Evolutionary conservation across 768 basidiomycete genomes (phyloP).

Genomic region (Coprinopsis sp.): DNA sequence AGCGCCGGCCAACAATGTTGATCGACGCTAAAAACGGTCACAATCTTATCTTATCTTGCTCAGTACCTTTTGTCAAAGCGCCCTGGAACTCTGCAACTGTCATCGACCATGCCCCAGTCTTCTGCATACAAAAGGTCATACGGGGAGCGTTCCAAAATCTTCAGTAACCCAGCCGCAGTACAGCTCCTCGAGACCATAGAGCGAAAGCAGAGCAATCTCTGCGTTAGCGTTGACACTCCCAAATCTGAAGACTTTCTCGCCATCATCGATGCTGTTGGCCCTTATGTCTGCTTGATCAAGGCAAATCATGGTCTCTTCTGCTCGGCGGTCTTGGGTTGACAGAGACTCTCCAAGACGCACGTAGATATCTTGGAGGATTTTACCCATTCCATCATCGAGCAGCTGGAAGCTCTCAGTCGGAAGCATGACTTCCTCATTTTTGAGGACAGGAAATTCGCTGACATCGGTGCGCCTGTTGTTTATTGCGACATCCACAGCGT

Average conservation of each 20-base stretch:
- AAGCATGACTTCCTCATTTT: constrained; percentile 95
- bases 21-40: no score
- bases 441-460: constrained; percentile 98
- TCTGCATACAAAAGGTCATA: constrained; percentile 49
- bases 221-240: constrained; percentile 94
- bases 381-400: constrained; percentile 61
- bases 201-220: constrained; percentile 86
- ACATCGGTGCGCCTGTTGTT: no score
- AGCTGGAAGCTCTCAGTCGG: constrained; percentile 62
- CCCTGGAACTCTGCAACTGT: no score
- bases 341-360: constrained; percentile 74
- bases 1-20: constrained; percentile 14
- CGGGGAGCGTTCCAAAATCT: constrained; percentile 49
- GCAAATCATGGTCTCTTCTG: constrained; percentile 35
- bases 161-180: constrained; percentile 73
- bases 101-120: constrained; percentile 2
- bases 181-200: constrained; percentile 77
- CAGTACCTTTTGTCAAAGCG: no score
- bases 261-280: constrained; percentile 86
- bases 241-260: constrained; percentile 70
- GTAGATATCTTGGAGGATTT: constrained; percentile 96
- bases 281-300: constrained; percentile 92
- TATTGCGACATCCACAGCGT: no score
- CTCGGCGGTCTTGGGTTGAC: constrained; percentile 19
- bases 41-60: constrained; percentile 11